Evolutionary conservation across 2,329 filamentous ascomycete species (phyloP), one percentile per base, ranked within the genome.

Genomic region (Zasmidium cellare): DNA sequence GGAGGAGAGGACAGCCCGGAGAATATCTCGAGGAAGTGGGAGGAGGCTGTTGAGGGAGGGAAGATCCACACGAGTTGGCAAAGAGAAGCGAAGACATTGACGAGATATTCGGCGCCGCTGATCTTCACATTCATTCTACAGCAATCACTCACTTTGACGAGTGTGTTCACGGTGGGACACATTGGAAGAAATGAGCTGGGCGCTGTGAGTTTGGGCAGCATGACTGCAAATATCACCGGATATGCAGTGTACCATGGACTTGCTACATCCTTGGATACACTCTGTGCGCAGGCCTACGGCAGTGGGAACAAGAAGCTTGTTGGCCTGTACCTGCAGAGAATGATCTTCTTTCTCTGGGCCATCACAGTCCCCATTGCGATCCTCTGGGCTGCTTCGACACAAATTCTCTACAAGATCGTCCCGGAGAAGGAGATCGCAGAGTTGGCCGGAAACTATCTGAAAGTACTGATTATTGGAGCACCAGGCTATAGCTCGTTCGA

Each of bases 231-330:
- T 47, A 80, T 80, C 24, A 80, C 78, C 2, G 78, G 78, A 1
- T 80, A 79, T 58, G 73, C 77, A 1, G 75, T 79, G 14, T 80
- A 78, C 52, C 77, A 79, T 65, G 78, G 92, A n/a, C 81, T 97
- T 14, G 88, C 92, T 1, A 97, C 93, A 3, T 91, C 88, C 63
- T 80, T 97, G 38, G 93, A 97, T 75, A 97, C 93, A 0, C 85
- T 97, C 2, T 97, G 93, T 73, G 86, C 93, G 0, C 93, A 97
- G 74, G 93, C 94, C 0, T 97, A 96, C 71, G 93, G 94, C 2
- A 96, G 90, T 0, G 93, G 93, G 0, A 89, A 89, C 72, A 96
- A 89, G 71, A 89, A 92, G 65, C 84, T 97, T 3, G 93, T 97
- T 58, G 93, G 90, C 1, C 74, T 94, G 55, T 90, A 94, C 68